Base-by-base conservation (phyloP, 2,329 filamentous ascomycete genomes). In the Aspergillus costaricaensis region DNA sequence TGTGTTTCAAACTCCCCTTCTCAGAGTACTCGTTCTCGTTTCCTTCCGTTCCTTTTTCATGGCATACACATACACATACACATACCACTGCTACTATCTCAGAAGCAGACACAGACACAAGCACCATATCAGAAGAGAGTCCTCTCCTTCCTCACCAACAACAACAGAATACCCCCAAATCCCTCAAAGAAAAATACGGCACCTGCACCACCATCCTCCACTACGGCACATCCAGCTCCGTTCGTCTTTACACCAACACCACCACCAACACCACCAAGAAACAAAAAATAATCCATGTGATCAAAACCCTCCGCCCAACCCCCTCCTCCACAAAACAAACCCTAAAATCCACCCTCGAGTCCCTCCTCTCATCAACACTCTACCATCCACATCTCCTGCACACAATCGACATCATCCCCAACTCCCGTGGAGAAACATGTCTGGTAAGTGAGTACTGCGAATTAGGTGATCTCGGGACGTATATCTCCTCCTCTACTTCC, bases 391-490 rank as follows among this genome's bases (percentile, higher is more conserved):
- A 74, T 23, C 67, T 74, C 48, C 66, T 74, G 44, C 58, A 61
- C 1, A 68, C 69, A 5, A 56, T 65, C 21, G 71, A 75, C 30
- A 55, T 69, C 36, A 60, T 74, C 17, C 63, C 64, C 43, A 74
- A 73, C 25, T 68, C 72, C 17, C 62, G 62, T 14, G 54, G 60
- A 2, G 70, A 74, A 21, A 65, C 72, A 3, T 74, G 71, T 36
- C 64, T 72, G 0, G 71, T 73, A 3, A 71, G 65, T 52, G 67
- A 69, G 9, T 71, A 67, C 49, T 96, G 92, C 73, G 15, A 25
- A 4, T 10, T 50, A 8, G 47, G 47, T 91, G 91, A 30, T 92
- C 91, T 49, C 91, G 92, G 57, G 91, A 96, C 70, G 81, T 96
- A 21, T 94, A 27, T 27, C 2, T 27, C 25, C 25, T 25, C 25